Percentiles rank a stretch among this genome's conserved stretches.
These are phyloP conservation scores for Coccomyxa sp. DNA, from an alignment of 139 green algal genomes.

Conservation along the genomic window DNA sequence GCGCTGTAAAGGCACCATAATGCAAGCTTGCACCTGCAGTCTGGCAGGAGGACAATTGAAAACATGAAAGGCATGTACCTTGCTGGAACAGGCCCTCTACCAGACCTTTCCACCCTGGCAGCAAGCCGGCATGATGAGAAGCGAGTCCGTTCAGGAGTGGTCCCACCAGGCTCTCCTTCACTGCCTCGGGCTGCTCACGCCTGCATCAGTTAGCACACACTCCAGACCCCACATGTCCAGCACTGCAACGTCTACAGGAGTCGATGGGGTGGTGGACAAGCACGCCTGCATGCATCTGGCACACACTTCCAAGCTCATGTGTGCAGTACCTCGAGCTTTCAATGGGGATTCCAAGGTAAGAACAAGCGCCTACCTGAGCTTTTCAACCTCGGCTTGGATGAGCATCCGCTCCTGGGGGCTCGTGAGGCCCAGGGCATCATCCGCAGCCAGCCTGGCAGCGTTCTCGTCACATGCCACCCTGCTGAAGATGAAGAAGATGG, in stretches of 20 bases:
- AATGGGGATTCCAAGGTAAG: not conserved
- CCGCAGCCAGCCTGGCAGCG: slow-evolving; percentile 1
- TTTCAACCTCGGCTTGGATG: slow-evolving; percentile 57
- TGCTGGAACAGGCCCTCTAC: slow-evolving; percentile 88
- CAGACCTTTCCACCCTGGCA: slow-evolving; percentile 89
- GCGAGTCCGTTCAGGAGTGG: slow-evolving; percentile 72
- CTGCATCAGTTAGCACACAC: slow-evolving; percentile 11
- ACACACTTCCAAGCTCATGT: not conserved
- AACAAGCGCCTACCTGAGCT: slow-evolving; percentile 29
- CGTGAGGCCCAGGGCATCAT: slow-evolving; percentile 34
- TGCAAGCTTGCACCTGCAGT: too few species aligned
- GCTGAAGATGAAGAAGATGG: slow-evolving; percentile 91
- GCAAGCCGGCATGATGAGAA: slow-evolving; percentile 88
- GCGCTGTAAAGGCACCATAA: too few species aligned
- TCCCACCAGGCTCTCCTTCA: slow-evolving; percentile 54
- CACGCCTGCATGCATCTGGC: too few species aligned
- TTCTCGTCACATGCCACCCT: slow-evolving; percentile 69
- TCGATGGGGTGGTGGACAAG: too few species aligned
- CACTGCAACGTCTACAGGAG: not conserved
- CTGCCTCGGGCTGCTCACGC: slow-evolving; percentile 65
- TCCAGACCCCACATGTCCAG: too few species aligned
- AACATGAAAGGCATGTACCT: too few species aligned
- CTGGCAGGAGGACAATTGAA: too few species aligned
- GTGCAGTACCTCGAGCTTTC: not conserved
- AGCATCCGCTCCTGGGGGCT: slow-evolving; percentile 36